Conservation (phyloP, 371 early-diverging fungal species). For the Coemansia sp. region DNA sequence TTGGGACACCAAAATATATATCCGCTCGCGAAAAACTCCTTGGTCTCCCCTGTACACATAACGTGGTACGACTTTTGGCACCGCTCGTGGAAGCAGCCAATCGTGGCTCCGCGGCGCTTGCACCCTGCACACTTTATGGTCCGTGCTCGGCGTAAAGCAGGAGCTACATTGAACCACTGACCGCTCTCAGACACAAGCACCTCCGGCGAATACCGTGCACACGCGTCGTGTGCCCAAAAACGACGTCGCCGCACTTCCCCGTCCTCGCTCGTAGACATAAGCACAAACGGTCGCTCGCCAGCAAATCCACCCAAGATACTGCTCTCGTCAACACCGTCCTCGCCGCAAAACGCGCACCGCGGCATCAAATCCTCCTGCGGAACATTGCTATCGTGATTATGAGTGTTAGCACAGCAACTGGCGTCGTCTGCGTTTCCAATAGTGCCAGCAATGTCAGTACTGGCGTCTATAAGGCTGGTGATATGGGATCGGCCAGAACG, state of each 20-base stretch:
- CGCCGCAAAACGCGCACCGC: constrained; percentile 52
- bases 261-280: constrained; percentile 6
- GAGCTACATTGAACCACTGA: constrained; percentile 82
- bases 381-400: background rate
- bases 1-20: constrained; percentile 82
- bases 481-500: constrained; percentile 13
- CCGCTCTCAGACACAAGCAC: constrained; percentile 68
- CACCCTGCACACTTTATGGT: constrained; percentile 74
- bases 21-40: constrained; percentile 71
- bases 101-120: constrained; percentile 80
- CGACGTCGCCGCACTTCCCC: constrained; percentile 21
- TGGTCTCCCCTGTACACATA: constrained; percentile 72
- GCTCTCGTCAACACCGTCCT: constrained; percentile 17
- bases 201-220: constrained; percentile 83
- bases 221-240: constrained; percentile 86
- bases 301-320: constrained; percentile 38
- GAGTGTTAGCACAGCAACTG: background rate
- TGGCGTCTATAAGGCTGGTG: constrained; percentile 8
- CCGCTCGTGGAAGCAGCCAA: constrained; percentile 84
- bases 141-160: constrained; percentile 73
- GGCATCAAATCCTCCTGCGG: constrained; percentile 1
- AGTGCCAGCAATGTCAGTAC: background rate
- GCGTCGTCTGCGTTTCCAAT: background rate
- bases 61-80: constrained; percentile 84
- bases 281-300: constrained; percentile 36